Percentiles rank a stretch among this genome's conserved stretches.
Evolutionary conservation across 805 yeast species (phyloP).

Genomic region (Wickerhamomyces ciferrii): DNA sequence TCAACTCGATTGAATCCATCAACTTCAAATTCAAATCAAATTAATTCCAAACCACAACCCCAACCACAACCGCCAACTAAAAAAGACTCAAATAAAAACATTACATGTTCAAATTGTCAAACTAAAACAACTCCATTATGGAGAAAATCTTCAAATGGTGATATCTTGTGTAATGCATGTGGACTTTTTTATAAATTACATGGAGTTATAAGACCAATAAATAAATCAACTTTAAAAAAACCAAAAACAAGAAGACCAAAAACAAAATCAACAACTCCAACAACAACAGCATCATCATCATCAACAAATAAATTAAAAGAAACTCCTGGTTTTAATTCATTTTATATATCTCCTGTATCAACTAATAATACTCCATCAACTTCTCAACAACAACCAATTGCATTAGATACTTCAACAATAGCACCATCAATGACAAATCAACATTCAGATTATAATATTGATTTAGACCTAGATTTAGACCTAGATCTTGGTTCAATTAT

Average conservation of each 20-base stretch:
- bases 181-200: conserved; percentile 88
- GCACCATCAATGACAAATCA: background rate
- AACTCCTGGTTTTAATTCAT: background rate
- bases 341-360: too few species aligned
- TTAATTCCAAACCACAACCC: conserved; percentile 4
- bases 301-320: background rate
- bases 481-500: background rate
- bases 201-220: conserved; percentile 79
- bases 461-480: background rate
- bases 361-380: background rate
- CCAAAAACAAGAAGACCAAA: background rate
- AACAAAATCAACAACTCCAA: conserved; percentile 1
- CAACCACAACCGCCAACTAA: too few species aligned
- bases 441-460: too few species aligned
- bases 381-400: background rate
- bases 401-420: background rate
- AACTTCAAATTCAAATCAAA: background rate
- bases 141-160: conserved; percentile 88
- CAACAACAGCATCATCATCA: background rate
- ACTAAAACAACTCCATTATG: conserved; percentile 92
- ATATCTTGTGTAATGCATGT: conserved; percentile 92
- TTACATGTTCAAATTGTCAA: conserved; percentile 74
- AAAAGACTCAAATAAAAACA: background rate
- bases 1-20: too few species aligned
- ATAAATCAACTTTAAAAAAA: conserved; percentile 2